Evolutionary conservation across 768 basidiomycete species (phyloP).

Genomic region (Rhizopogon rudus): DNA sequence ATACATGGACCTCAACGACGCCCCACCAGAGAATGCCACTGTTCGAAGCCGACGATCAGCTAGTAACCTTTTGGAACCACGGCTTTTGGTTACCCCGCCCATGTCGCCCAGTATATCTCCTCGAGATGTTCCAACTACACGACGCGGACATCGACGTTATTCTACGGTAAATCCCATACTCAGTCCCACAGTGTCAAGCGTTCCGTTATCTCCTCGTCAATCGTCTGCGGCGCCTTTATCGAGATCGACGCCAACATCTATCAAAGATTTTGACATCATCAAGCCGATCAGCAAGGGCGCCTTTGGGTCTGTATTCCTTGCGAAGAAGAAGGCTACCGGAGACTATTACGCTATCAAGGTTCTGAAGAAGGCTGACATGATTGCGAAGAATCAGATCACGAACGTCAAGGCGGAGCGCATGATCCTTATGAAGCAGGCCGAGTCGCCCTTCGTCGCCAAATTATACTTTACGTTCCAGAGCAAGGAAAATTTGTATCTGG

Average conservation of each 20-base stretch:
- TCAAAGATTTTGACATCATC: slow-evolving; percentile 99
- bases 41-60: slow-evolving; percentile 63
- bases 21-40: slow-evolving; percentile 29
- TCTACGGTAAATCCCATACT: slow-evolving; percentile 63
- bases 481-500: slow-evolving; percentile 97
- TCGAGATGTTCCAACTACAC: slow-evolving; percentile 43
- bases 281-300: slow-evolving; percentile 99
- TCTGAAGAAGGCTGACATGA: slow-evolving; percentile 99
- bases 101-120: slow-evolving; percentile 57
- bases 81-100: slow-evolving; percentile 68
- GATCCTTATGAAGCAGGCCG: slow-evolving; percentile 99
- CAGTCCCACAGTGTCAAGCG: slow-evolving; percentile 43
- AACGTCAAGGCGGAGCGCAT: slow-evolving; percentile 99
- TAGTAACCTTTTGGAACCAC: slow-evolving; percentile 61
- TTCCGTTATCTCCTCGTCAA: slow-evolving; percentile 84
- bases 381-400: slow-evolving; percentile 99
- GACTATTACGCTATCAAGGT: slow-evolving; percentile 99
- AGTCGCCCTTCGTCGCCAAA: slow-evolving; percentile 97
- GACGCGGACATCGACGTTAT: slow-evolving; percentile 63
- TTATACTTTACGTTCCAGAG: slow-evolving; percentile 99
- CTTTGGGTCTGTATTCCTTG: slow-evolving; percentile 96
- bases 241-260: slow-evolving; percentile 81
- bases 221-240: slow-evolving; percentile 72
- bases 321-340: slow-evolving; percentile 97
- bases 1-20: slow-evolving; percentile 62